A percentile compares a stretch with the other conserved stretches of the same genome.
Conservation (phyloP, 148 eudicot genomes). For the Simmondsia chinensis region DNA sequence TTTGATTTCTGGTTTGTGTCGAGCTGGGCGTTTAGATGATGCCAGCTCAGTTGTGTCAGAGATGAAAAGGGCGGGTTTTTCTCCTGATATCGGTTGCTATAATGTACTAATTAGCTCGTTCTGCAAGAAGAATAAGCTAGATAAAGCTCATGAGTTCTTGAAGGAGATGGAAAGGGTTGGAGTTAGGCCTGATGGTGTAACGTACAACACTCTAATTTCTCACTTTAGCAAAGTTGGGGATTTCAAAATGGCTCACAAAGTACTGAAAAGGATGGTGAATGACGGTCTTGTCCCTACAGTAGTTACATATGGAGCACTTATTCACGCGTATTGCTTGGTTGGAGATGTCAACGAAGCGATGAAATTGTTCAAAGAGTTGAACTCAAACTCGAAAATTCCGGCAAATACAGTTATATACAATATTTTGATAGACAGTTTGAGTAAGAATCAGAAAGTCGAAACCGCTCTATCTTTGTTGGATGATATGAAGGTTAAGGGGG, state of each 20-base stretch:
- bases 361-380: slow-evolving; percentile 46
- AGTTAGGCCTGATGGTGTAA: slow-evolving; percentile 45
- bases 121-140: slow-evolving; percentile 49
- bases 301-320: slow-evolving; percentile 57
- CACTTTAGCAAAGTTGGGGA: slow-evolving; percentile 49
- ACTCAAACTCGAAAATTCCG: slow-evolving; percentile 20
- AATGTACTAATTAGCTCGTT: slow-evolving; percentile 61
- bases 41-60: slow-evolving; percentile 31
- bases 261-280: slow-evolving; percentile 42
- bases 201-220: slow-evolving; percentile 65
- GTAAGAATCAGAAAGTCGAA: slow-evolving; percentile 38
- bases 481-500: slow-evolving; percentile 55
- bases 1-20: slow-evolving; percentile 50
- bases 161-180: slow-evolving; percentile 45
- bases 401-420: slow-evolving; percentile 76
- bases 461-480: slow-evolving; percentile 51
- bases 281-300: slow-evolving; percentile 46
- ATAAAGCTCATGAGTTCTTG: slow-evolving; percentile 42
- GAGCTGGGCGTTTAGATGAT: slow-evolving; percentile 53
- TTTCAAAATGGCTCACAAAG: slow-evolving; percentile 32
- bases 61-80: slow-evolving; percentile 60
- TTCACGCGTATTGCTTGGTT: slow-evolving; percentile 42
- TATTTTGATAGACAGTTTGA: slow-evolving; percentile 46
- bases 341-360: slow-evolving; percentile 48
- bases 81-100: slow-evolving; percentile 56